phyloP scores from a whole-genome alignment of 2,329 filamentous ascomycete genomes.

The Ramularia collo-cygni region DNA sequence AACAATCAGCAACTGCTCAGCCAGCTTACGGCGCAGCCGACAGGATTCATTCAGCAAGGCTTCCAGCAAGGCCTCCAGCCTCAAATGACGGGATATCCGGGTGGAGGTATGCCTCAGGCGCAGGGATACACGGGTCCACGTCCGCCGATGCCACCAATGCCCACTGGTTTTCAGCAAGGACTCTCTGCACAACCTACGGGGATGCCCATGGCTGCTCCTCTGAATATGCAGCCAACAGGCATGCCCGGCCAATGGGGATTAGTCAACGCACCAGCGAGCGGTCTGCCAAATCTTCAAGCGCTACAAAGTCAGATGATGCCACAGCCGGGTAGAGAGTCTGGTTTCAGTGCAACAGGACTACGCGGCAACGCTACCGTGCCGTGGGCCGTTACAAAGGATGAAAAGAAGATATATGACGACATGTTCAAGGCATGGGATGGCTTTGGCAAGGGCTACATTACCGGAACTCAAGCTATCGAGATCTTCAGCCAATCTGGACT shows the following conservation, averaged over 20 bases:
- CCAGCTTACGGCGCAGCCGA: slow-evolving; percentile 49
- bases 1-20: slow-evolving; percentile 59
- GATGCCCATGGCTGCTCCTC: slow-evolving; percentile 55
- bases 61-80: slow-evolving; percentile 50
- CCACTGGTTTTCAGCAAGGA: slow-evolving; percentile 59
- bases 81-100: slow-evolving; percentile 47
- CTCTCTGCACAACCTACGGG: slow-evolving; percentile 59
- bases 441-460: slow-evolving; percentile 84
- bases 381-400: slow-evolving; percentile 97
- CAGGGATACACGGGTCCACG: slow-evolving; percentile 74
- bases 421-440: slow-evolving; percentile 97
- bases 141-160: slow-evolving; percentile 77
- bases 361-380: slow-evolving; percentile 93
- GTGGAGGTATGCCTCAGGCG: slow-evolving; percentile 57
- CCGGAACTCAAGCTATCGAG: slow-evolving; percentile 87
- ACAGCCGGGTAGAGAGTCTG: slow-evolving; percentile 80
- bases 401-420: slow-evolving; percentile 93
- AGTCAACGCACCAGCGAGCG: slow-evolving; percentile 84
- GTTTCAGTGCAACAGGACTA: slow-evolving; percentile 79
- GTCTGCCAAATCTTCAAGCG: slow-evolving; percentile 88
- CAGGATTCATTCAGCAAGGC: slow-evolving; percentile 39
- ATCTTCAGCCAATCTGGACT: slow-evolving; percentile 95
- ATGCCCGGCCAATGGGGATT: slow-evolving; percentile 95
- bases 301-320: slow-evolving; percentile 96
- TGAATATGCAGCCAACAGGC: slow-evolving; percentile 93